A percentile compares a stretch with the other conserved stretches of the same genome.
Conservation (phyloP, 78 protist species). For the Planoprotostelium fungivorum region DNA sequence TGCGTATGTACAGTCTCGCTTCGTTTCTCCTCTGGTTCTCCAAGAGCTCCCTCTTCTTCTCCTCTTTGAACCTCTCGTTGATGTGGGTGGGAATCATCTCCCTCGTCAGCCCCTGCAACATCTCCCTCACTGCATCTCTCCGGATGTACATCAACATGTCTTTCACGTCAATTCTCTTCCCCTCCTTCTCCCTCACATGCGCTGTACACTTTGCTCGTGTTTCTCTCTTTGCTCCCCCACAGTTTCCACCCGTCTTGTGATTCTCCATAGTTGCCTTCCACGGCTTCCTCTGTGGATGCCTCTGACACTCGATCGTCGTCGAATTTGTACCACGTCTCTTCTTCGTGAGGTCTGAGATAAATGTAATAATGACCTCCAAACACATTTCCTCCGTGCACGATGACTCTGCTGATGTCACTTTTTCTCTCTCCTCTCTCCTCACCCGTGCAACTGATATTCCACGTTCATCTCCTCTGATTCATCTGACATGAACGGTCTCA, state of each 20-base stretch:
- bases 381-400: slow-evolving; percentile 94
- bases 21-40: not conserved
- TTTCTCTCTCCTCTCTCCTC: not conserved
- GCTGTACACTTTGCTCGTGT: not conserved
- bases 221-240: slow-evolving; percentile 10
- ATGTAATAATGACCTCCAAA: slow-evolving; percentile 96
- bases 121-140: slow-evolving; percentile 9
- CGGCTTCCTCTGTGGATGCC: slow-evolving; percentile 50
- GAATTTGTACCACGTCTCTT: slow-evolving; percentile 65
- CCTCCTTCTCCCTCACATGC: not conserved
- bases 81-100: not conserved
- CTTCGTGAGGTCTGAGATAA: slow-evolving; percentile 67
- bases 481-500: slow-evolving; percentile 36
- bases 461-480: slow-evolving; percentile 17
- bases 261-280: slow-evolving; percentile 81
- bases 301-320: slow-evolving; percentile 89
- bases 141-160: slow-evolving; percentile 92
- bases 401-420: slow-evolving; percentile 58
- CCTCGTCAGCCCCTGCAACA: not conserved
- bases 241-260: slow-evolving; percentile 6
- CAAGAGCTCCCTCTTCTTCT: not conserved
- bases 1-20: not conserved
- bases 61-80: not conserved
- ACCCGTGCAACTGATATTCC: slow-evolving; percentile 55
- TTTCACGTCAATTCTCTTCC: not conserved